Evolutionary conservation across 768 basidiomycete species (phyloP).

Genomic region (Coprinopsis sp.): DNA sequence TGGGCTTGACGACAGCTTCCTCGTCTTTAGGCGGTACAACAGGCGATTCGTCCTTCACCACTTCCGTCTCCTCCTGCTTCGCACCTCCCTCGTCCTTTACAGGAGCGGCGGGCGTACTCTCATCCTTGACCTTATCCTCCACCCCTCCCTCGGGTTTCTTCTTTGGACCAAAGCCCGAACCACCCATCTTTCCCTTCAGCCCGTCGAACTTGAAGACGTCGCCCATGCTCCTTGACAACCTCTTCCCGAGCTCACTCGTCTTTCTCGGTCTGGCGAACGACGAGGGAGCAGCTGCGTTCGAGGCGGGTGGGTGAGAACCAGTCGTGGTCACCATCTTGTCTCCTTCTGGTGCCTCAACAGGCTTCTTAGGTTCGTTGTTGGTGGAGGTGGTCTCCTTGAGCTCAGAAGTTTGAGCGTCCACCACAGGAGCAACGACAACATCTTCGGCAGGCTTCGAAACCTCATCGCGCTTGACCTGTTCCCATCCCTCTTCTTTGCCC

Average conservation of each 20-base stretch:
- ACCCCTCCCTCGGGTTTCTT: background rate
- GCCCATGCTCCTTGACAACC: conserved; percentile 3
- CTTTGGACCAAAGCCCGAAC: background rate
- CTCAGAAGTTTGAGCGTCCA: too few species aligned
- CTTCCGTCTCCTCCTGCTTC: background rate
- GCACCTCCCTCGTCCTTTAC: background rate
- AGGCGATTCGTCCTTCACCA: background rate
- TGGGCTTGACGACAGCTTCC: background rate
- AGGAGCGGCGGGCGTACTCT: background rate
- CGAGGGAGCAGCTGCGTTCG: too few species aligned
- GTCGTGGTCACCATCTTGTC: background rate
- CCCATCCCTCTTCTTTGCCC: background rate
- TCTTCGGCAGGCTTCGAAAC: background rate
- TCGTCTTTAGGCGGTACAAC: background rate
- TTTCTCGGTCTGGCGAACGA: background rate
- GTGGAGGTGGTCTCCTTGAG: too few species aligned
- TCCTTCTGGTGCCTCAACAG: background rate
- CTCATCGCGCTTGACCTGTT: background rate
- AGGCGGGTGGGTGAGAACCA: background rate
- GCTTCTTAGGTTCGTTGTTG: too few species aligned
- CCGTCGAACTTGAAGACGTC: background rate
- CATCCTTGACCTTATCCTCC: background rate
- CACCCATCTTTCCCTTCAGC: background rate
- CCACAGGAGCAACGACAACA: too few species aligned
- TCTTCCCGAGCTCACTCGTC: background rate